These are phyloP conservation scores for Aspergillus costaricaensis DNA, from an alignment of 2,329 filamentous ascomycete genomes.

Conservation along the genomic window DNA sequence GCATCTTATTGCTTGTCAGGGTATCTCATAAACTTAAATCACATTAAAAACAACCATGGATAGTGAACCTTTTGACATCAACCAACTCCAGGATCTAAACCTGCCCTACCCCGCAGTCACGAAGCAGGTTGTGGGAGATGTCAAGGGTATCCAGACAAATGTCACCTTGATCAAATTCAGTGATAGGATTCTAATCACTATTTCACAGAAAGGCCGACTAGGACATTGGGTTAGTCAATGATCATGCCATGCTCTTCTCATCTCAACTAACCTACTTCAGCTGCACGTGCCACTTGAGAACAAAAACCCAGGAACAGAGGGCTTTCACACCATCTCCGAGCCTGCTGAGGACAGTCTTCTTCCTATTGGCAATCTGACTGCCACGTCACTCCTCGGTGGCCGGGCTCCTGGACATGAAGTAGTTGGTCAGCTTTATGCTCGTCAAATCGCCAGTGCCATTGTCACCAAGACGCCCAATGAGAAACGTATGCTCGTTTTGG, in stretches of 20 bases:
- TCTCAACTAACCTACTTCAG: conserved; percentile 19
- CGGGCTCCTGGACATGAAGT: conserved; percentile 78
- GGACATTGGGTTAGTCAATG: conserved; percentile 78
- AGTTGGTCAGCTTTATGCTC: conserved; percentile 82
- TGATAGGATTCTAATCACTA: conserved; percentile 87
- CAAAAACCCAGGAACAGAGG: conserved; percentile 38
- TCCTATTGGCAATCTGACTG: conserved; percentile 78
- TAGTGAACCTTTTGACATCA: conserved; percentile 26
- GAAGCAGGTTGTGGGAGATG: conserved; percentile 59
- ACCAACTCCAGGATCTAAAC: conserved; percentile 44
- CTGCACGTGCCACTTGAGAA: conserved; percentile 38
- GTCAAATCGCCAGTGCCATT: conserved; percentile 82
- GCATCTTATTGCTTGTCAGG: neutral
- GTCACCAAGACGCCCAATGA: conserved; percentile 68
- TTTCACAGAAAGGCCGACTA: conserved; percentile 80
- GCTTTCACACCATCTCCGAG: conserved; percentile 41
- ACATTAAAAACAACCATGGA: conserved; percentile 23
- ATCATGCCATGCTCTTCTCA: neutral
- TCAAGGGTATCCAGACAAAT: conserved; percentile 71
- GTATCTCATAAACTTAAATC: neutral
- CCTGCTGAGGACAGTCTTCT: conserved; percentile 61
- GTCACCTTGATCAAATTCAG: conserved; percentile 73
- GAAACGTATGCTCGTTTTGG: conserved; percentile 60
- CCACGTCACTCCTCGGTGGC: conserved; percentile 82
- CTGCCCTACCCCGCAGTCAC: conserved; percentile 69